Evolutionary conservation across 2,329 filamentous ascomycete species (phyloP).

Genomic region (Aspergillus persii): DNA sequence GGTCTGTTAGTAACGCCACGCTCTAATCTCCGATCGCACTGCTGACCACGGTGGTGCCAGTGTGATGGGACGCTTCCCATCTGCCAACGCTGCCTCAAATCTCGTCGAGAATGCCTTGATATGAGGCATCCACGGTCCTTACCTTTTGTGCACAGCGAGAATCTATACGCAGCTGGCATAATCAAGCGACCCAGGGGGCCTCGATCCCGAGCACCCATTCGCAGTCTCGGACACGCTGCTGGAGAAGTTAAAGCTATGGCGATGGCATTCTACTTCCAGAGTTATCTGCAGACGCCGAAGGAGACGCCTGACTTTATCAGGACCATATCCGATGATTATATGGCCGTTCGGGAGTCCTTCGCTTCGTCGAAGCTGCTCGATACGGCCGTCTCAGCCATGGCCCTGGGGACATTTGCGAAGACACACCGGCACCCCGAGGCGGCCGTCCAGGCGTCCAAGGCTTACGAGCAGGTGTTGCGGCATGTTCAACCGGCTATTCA

Average conservation of each 20-base stretch:
- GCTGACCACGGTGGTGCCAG: not conserved
- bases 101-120: not conserved
- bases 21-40: not conserved
- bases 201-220: not conserved
- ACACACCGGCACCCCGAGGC: not conserved
- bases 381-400: not conserved
- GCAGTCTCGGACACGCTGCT: not conserved
- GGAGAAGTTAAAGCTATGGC: not conserved
- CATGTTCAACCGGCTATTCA: not conserved
- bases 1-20: not conserved
- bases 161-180: not conserved
- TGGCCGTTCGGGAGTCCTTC: not conserved
- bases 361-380: not conserved
- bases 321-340: not conserved
- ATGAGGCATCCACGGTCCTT: not conserved
- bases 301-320: not conserved
- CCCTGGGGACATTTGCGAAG: not conserved
- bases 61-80: not conserved
- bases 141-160: not conserved
- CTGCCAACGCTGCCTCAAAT: not conserved
- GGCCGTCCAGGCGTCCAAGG: not conserved
- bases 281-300: not conserved
- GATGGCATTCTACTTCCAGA: not conserved
- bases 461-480: not conserved
- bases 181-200: not conserved